phyloP scores from a whole-genome alignment of 305 asterid genomes.

The Lippia alba region DNA sequence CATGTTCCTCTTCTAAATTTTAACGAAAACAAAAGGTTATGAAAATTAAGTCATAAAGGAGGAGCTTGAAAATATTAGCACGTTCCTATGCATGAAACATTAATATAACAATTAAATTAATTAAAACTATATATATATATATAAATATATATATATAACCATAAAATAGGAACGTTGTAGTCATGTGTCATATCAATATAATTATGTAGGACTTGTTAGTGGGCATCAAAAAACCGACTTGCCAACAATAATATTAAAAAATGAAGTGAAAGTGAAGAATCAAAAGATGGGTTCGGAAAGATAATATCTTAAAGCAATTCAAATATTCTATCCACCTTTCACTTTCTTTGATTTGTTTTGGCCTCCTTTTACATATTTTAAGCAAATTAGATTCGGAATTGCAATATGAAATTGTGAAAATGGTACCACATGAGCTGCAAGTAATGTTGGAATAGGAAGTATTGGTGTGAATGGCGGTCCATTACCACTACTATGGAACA shows the following conservation, averaged over 20 bases:
- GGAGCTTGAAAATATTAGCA: no score
- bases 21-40: no score
- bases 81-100: no score
- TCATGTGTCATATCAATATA: not conserved
- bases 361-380: not conserved
- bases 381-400: not conserved
- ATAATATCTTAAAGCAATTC: slow-evolving; percentile 11
- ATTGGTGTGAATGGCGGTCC: not conserved
- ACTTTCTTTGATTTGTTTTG: slow-evolving; percentile 5
- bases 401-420: not conserved
- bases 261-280: slow-evolving; percentile 30
- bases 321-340: slow-evolving; percentile 24
- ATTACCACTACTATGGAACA: not conserved
- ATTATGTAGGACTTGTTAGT: not conserved
- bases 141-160: no score
- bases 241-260: not conserved
- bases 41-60: no score
- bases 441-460: not conserved
- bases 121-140: no score
- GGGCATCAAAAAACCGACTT: not conserved
- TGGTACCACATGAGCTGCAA: slow-evolving; percentile 2
- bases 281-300: slow-evolving; percentile 16
- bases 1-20: no score
- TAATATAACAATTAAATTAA: no score
- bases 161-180: no score